phyloP scores from a whole-genome alignment of 2,329 filamentous ascomycete species.

The Aspergillus fructus region DNA sequence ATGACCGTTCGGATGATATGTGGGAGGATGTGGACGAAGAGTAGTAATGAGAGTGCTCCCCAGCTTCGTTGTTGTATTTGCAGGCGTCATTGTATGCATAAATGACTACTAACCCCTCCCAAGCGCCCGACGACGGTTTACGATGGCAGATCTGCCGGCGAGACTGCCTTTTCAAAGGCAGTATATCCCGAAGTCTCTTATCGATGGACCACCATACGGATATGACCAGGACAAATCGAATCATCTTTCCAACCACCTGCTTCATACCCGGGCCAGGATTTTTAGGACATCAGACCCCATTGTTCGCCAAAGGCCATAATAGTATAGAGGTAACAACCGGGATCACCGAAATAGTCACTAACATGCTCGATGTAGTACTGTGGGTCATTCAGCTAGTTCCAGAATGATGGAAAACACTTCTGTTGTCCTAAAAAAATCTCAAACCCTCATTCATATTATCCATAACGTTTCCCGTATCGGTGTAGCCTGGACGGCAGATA shows the following conservation, averaged over 20 bases:
- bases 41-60: neutral
- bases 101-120: neutral
- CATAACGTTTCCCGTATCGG: too few species aligned
- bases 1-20: neutral
- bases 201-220: neutral
- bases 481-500: too few species aligned
- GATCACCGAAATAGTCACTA: too few species aligned
- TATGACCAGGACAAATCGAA: neutral
- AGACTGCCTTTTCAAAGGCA: neutral
- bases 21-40: conserved; percentile 2
- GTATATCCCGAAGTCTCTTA: neutral
- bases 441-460: too few species aligned
- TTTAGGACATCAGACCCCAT: too few species aligned
- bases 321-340: too few species aligned
- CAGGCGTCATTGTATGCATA: neutral
- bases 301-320: too few species aligned
- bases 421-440: too few species aligned
- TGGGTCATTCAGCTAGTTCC: too few species aligned
- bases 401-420: too few species aligned
- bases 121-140: neutral
- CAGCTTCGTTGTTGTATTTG: neutral
- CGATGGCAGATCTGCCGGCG: neutral
- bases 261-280: too few species aligned
- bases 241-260: neutral
- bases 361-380: too few species aligned